These are phyloP conservation scores for Gonapodya prolifera DNA, from an alignment of 192 early-diverging fungal genomes.

Conservation along the genomic window DNA sequence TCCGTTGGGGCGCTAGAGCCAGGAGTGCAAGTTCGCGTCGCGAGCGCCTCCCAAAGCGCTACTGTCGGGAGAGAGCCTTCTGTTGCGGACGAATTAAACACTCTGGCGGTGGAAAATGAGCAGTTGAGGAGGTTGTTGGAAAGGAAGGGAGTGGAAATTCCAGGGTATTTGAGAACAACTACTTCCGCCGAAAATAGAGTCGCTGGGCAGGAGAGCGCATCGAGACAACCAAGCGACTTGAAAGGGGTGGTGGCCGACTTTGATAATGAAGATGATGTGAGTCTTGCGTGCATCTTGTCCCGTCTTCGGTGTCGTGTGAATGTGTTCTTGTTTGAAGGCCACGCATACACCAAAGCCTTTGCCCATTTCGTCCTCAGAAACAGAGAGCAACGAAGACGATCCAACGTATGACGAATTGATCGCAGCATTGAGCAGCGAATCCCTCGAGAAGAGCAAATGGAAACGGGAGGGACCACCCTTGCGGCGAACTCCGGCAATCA, in stretches of 20 bases:
- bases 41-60: background rate
- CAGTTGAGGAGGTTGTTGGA: background rate
- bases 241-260: background rate
- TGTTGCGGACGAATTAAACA: background rate
- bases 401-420: background rate
- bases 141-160: background rate
- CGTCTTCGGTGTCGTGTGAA: too few relatives aligned
- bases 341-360: too few relatives aligned
- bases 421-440: background rate
- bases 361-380: too few relatives aligned
- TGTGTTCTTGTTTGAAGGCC: too few relatives aligned
- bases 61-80: background rate
- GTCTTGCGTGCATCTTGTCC: too few relatives aligned
- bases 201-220: background rate
- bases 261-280: too few relatives aligned
- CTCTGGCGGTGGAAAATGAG: background rate
- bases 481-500: too few relatives aligned
- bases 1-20: background rate
- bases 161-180: background rate
- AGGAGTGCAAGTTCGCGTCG: too few relatives aligned
- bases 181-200: background rate
- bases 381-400: background rate
- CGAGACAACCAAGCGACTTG: background rate
- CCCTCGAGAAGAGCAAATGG: background rate
- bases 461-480: background rate